phyloP scores from a whole-genome alignment of 106 monocot species.

The Phalaenopsis aphrodite region DNA sequence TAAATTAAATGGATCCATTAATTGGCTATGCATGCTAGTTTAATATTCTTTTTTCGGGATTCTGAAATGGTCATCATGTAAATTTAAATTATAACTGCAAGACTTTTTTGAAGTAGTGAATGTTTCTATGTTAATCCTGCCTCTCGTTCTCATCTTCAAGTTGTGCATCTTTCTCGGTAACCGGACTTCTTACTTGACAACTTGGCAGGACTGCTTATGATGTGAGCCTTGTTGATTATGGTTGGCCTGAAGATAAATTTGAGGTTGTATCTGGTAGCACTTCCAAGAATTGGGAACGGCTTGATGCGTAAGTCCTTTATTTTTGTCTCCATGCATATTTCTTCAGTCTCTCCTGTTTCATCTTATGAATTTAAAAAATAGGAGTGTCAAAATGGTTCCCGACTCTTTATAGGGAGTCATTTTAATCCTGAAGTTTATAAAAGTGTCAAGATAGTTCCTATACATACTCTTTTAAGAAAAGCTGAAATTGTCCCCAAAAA shows the following conservation, averaged over 20 bases:
- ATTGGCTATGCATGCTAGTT: background rate
- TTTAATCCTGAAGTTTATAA: too few species aligned
- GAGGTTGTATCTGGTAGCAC: constrained; percentile 61
- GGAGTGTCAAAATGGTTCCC: too few species aligned
- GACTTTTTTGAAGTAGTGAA: background rate
- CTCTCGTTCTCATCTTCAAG: background rate
- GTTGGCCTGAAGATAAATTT: constrained; percentile 72
- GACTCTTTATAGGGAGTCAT: too few species aligned
- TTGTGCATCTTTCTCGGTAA: background rate
- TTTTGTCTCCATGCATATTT: background rate
- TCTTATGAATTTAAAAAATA: background rate
- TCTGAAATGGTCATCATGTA: background rate
- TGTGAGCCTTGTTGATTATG: constrained; percentile 87
- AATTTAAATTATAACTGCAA: background rate
- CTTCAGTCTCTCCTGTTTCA: background rate
- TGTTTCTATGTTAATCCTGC: background rate
- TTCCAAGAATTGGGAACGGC: constrained; percentile 79
- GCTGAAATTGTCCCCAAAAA: too few species aligned
- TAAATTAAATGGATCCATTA: background rate
- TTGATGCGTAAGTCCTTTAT: constrained; percentile 67
- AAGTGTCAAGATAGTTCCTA: too few species aligned
- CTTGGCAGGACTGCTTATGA: constrained; percentile 85
- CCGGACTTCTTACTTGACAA: background rate
- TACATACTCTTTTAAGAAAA: too few species aligned
- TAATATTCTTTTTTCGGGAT: background rate